Evolutionary conservation across 2,329 filamentous ascomycete genomes (phyloP).

Genomic region (Xylaria sp.): DNA sequence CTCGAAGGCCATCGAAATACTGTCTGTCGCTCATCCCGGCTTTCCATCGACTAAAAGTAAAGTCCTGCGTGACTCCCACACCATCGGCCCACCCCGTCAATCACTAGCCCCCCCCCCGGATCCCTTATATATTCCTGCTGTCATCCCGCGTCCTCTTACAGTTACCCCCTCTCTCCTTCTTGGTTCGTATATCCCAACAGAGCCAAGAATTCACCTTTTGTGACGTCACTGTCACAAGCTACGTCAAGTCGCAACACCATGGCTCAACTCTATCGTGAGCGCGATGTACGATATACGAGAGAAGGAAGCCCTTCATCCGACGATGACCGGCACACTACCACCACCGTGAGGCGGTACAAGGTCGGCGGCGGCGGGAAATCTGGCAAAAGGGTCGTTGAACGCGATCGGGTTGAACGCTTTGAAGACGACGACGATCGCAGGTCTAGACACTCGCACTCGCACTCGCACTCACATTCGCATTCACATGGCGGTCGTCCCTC

Average conservation of each 20-base stretch:
- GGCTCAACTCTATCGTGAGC: constrained; percentile 36
- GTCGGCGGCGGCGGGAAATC: constrained; percentile 32
- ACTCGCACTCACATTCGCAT: constrained; percentile 31
- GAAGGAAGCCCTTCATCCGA: constrained; percentile 33
- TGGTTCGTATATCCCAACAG: not conserved
- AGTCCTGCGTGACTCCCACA: constrained; percentile 25
- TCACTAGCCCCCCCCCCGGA: constrained; percentile 28
- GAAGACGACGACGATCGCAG: constrained; percentile 32
- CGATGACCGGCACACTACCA: constrained; percentile 35
- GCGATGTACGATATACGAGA: constrained; percentile 36
- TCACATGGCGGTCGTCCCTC: constrained; percentile 28
- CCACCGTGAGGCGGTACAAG: constrained; percentile 38
- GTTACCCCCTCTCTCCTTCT: not conserved
- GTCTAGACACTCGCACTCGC: constrained; percentile 30
- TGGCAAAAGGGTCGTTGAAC: constrained; percentile 26
- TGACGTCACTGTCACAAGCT: constrained; percentile 28
- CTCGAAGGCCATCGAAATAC: constrained; percentile 14
- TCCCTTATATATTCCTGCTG: constrained; percentile 15
- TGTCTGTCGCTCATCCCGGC: constrained; percentile 1
- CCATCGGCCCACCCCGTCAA: constrained; percentile 28
- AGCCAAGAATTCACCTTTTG: constrained; percentile 11
- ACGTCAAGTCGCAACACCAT: constrained; percentile 20
- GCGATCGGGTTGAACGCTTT: constrained; percentile 32
- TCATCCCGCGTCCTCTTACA: constrained; percentile 2
- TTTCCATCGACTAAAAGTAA: constrained; percentile 5